phyloP scores from a whole-genome alignment of 2,329 filamentous ascomycete species.

The Alternaria ventricosa region DNA sequence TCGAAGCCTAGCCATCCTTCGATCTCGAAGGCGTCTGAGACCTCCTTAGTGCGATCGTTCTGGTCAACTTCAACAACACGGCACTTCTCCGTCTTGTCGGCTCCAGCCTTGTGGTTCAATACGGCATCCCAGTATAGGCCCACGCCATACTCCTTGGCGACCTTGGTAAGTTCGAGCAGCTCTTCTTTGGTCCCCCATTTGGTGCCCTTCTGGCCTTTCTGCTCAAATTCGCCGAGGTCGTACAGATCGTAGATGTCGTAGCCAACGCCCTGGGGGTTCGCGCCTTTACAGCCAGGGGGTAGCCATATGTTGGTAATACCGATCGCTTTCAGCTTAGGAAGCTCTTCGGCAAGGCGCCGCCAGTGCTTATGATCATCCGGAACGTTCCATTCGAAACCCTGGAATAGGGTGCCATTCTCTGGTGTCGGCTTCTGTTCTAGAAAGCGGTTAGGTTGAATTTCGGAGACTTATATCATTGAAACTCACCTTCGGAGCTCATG shows the following conservation, averaged over 20 bases:
- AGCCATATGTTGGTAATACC: conserved; percentile 67
- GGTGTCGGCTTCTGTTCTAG: conserved; percentile 41
- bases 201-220: conserved; percentile 67
- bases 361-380: conserved; percentile 67
- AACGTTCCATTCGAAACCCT: conserved; percentile 76
- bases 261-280: conserved; percentile 67
- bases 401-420: conserved; percentile 61
- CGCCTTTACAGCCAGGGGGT: conserved; percentile 74
- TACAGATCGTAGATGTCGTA: conserved; percentile 70
- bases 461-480: neutral
- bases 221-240: conserved; percentile 74
- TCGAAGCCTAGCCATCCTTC: conserved; percentile 72
- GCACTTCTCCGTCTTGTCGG: conserved; percentile 69
- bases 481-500: conserved; percentile 39
- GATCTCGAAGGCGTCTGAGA: conserved; percentile 65
- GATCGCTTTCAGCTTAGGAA: conserved; percentile 63
- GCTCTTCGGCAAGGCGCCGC: conserved; percentile 60
- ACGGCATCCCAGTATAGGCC: conserved; percentile 73
- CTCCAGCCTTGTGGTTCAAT: conserved; percentile 74
- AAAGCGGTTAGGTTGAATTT: conserved; percentile 8
- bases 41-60: conserved; percentile 62
- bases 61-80: conserved; percentile 68
- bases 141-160: conserved; percentile 61
- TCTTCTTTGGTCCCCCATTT: conserved; percentile 74
- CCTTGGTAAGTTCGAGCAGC: conserved; percentile 59